Evolutionary conservation across 2,329 filamentous ascomycete species (phyloP), one percentile per base, ranked within the genome.

Genomic region (Sclerotinia borealis): DNA sequence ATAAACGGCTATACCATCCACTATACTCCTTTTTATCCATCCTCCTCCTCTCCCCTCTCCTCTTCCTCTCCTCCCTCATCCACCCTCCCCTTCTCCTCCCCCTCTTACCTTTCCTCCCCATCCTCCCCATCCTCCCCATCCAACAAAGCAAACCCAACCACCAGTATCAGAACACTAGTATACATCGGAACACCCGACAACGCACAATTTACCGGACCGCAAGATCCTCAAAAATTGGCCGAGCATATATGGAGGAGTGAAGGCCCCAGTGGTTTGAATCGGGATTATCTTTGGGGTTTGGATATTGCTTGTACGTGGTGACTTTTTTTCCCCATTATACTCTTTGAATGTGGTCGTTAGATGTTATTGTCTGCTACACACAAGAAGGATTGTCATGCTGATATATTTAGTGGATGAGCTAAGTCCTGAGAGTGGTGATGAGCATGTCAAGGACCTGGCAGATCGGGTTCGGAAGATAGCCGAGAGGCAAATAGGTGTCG

Each of bases 1-100:
- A 96, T 98, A 74, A 96, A 98, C 78, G 95, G 95, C 31, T 99
- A 99, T 77, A 91, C 88, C 61, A 96, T 96, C 69, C 93, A 97
- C 77, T 91, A 92, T 76, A 91, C 92, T 34, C 86, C 89, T 0
- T 97, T 98, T 75, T 81, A 93, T 71, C 86, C 76, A n/a, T 74
- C 76, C 48, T 76, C 79, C 67, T 72, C 73, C 31, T 72, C 74
- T 17, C 63, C 73, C 4, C 69, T 76, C 22, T 2, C 17, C 51
- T 5, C 48, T 15, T 19, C 15, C 19, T n/a, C n/a, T n/a, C n/a
- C n/a, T n/a, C n/a, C n/a, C n/a, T n/a, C n/a, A n/a, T n/a, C n/a
- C n/a, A n/a, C n/a, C n/a, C n/a, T n/a, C n/a, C n/a, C n/a, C n/a
- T n/a, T n/a, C n/a, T n/a, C 37, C 37, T 9, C 9, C 37, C 37